Conservation (phyloP, 176 grass and related monocot genomes). For the Paspalum notatum region DNA sequence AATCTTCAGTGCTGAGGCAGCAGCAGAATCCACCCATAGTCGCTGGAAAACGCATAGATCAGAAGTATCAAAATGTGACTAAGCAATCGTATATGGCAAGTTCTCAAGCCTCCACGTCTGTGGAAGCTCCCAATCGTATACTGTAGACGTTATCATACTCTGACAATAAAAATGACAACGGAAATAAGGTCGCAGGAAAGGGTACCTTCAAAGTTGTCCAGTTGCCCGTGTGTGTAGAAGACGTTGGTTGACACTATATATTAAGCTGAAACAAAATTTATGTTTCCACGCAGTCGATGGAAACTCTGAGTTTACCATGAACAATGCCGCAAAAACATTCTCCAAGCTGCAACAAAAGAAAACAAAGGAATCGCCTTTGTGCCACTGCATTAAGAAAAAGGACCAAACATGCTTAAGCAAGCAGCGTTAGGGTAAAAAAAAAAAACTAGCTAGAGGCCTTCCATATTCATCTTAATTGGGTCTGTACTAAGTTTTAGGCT, state of each 20-base stretch:
- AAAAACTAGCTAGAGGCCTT: background rate
- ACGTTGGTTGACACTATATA: slow-evolving; percentile 8
- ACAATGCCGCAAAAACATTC: background rate
- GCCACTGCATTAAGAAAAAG: background rate
- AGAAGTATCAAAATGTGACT: slow-evolving; percentile 21
- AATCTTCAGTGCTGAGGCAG: slow-evolving; percentile 67
- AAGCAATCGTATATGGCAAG: background rate
- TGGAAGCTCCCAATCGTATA: no score
- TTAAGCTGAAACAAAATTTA: background rate
- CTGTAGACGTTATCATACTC: background rate
- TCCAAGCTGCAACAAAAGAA: slow-evolving; percentile 13
- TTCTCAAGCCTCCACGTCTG: background rate
- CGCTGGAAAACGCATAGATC: slow-evolving; percentile 25
- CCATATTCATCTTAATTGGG: background rate
- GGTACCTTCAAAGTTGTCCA: background rate
- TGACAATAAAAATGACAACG: background rate
- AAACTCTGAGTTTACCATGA: background rate
- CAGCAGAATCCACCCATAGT: slow-evolving; percentile 86
- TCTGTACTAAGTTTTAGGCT: background rate
- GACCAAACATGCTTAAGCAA: background rate
- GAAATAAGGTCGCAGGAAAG: background rate
- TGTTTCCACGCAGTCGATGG: background rate
- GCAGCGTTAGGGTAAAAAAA: background rate
- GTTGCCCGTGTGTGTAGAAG: background rate
- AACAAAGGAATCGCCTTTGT: background rate